Evolutionary conservation across 495 filamentous ascomycete genomes (phyloP), one percentile per base, ranked within the genome.

Genomic region (Penicillium tannophilum): DNA sequence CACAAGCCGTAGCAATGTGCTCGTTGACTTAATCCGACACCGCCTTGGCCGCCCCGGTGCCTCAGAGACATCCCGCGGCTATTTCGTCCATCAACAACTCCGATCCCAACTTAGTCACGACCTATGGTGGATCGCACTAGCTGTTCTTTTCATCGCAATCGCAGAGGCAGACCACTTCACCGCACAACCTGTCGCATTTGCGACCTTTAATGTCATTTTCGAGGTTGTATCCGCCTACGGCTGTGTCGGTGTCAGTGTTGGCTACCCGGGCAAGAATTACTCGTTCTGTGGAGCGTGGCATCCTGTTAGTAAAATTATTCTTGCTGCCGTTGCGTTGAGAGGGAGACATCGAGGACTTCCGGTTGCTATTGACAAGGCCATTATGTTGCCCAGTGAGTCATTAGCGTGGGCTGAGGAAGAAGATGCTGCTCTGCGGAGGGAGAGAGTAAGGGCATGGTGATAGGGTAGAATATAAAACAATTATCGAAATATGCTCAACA

Each of bases 151-250:
- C 57, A 92, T 96, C 64, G 79, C 85, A 48, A 88, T 88, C 60
- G 86, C 88, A 55, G 91, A 95, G 66, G 84, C 84, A 3, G 73
- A 74, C 50, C 79, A 89, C 59, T 92, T 88, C 69, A 77, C 82
- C 10, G 64, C 70, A 23, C 79, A 92, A 53, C 91, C 91, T 0
- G 76, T 88, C 17, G 80, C 79, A 1, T 93, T 85, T 74, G 88
- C 85, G 50, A 86, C 91, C 17, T 95, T 95, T 72, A 94, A 93
- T 64, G 82, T 95, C 56, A 79, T 92, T 30, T 96, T 96, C 66
- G 92, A 96, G 63, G 84, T 90, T 20, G 88, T 95, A 1, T 88
- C 84, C 12, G 92, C 84, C 0, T 95, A 96, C 64, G 90, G 89
- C n/a, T 90, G 88, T 64, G 92, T 95, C 6, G 91, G 92, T 4